Evolutionary conservation across 2,329 filamentous ascomycete species (phyloP).

Genomic region (Xylaria arbuscula): DNA sequence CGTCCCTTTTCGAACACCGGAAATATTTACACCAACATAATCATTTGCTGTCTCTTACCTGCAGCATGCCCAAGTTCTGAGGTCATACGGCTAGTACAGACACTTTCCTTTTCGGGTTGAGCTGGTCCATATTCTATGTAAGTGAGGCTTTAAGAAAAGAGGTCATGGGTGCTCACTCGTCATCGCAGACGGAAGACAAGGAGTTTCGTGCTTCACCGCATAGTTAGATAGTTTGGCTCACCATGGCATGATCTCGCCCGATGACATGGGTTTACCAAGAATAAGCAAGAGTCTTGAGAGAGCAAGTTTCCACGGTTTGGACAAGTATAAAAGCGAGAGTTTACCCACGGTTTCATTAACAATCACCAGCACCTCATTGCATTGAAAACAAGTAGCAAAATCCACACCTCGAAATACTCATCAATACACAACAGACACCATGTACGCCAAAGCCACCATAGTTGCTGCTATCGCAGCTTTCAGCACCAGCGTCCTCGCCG

Average conservation of each 20-base stretch:
- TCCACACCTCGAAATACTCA: not conserved
- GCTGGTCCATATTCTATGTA: not conserved
- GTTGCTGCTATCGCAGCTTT: slow-evolving; percentile 33
- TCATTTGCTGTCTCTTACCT: not conserved
- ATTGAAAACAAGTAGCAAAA: slow-evolving; percentile 8
- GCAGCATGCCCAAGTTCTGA: slow-evolving; percentile 5
- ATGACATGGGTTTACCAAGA: not conserved
- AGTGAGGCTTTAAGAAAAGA: no score
- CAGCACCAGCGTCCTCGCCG: slow-evolving; percentile 24
- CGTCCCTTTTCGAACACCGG: no score
- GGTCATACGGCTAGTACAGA: slow-evolving; percentile 8
- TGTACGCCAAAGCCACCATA: slow-evolving; percentile 28
- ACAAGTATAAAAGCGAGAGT: slow-evolving; percentile 24
- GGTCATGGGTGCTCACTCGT: not conserved
- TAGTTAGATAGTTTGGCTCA: no score
- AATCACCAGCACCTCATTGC: slow-evolving; percentile 11
- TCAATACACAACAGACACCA: slow-evolving; percentile 1
- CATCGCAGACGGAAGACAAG: no score
- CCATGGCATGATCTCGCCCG: not conserved
- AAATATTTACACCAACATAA: no score
- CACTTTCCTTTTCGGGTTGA: not conserved
- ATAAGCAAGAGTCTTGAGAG: not conserved
- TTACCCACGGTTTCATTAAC: not conserved
- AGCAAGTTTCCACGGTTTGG: no score
- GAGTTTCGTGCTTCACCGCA: no score